Base-by-base conservation (phyloP, 139 green algal species). In the Micractinium conductrix region DNA sequence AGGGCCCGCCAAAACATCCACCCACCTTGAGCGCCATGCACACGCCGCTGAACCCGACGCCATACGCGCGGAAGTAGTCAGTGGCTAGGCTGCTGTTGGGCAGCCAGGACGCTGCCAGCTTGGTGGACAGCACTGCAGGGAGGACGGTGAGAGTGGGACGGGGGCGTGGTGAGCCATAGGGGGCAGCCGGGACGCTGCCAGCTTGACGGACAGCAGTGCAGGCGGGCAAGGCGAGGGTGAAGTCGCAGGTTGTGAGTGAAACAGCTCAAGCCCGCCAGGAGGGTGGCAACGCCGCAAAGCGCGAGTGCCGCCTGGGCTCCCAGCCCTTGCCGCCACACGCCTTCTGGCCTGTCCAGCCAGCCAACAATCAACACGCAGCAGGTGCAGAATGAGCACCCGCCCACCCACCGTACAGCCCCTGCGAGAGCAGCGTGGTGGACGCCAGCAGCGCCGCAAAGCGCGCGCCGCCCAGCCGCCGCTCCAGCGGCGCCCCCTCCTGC, bases 361-460 rank as follows among this genome's bases (percentile, higher is more conserved):
- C n/a, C n/a, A n/a, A n/a, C n/a, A n/a, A n/a, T n/a, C n/a, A n/a
- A n/a, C 48, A 58, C 12, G 48, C 48, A 58, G 48, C 16, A 58
- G 10, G 16, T 58, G 48, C 48, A 58, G 48, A 10, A 58, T 58
- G 40, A 17, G 33, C 67, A 74, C 14, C 35, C 72, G 2, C 2
- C 26, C n/a, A 81, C 73, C 62, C 63, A 83, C 80, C 4, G 48
- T 85, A 81, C 5, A 87, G 37, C 17, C 43, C 72, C 45, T 86
- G 86, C 5, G 72, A 70, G 16, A 84, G 21, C 5, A 58, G 6
- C 12, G 58, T 48, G 16, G 33, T 33, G 14, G 80, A 72, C 2
- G n/a, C 73, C 40, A 89, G 33, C 69, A 80, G 43, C 24, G 30
- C 28, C 10, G 55, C 26, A 14, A 74, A 50, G 12, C 22, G 35